Evolutionary conservation across 768 basidiomycete genomes (phyloP).

Genomic region (Naganishia kalamii): DNA sequence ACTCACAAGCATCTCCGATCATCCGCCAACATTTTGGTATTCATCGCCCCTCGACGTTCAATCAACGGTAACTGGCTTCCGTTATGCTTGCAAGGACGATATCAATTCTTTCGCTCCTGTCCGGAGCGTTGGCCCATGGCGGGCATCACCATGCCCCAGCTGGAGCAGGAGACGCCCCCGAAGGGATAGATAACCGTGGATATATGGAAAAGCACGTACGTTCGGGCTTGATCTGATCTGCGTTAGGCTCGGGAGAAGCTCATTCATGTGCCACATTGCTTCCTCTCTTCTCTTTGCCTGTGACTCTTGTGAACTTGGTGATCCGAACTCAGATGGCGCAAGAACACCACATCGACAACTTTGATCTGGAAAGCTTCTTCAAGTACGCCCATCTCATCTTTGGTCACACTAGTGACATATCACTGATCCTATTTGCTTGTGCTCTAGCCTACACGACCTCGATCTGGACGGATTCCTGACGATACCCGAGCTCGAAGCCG

Average conservation of each 20-base stretch:
- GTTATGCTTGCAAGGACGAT: background rate
- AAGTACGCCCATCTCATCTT: background rate
- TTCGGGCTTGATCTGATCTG: constrained; percentile 29
- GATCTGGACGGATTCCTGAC: constrained; percentile 77
- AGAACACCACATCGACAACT: constrained; percentile 46
- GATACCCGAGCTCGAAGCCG: constrained; percentile 80
- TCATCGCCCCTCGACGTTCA: background rate
- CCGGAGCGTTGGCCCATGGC: background rate
- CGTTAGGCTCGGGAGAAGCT: background rate
- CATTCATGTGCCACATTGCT: too few relatives aligned
- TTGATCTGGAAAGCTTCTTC: constrained; percentile 90
- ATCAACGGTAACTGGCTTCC: background rate
- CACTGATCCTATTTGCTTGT: background rate
- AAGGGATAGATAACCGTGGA: constrained; percentile 15
- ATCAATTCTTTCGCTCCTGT: background rate
- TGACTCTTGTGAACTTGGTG: background rate
- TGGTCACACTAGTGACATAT: too few relatives aligned
- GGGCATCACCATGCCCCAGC: constrained; percentile 2
- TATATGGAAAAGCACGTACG: constrained; percentile 89
- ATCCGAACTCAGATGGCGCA: constrained; percentile 35
- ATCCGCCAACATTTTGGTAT: background rate
- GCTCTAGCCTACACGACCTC: constrained; percentile 69
- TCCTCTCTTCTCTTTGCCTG: too few relatives aligned
- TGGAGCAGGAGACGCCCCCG: background rate
- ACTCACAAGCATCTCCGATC: background rate